phyloP scores from a whole-genome alignment of 2,329 filamentous ascomycete species.

The Colletotrichum lentis region DNA sequence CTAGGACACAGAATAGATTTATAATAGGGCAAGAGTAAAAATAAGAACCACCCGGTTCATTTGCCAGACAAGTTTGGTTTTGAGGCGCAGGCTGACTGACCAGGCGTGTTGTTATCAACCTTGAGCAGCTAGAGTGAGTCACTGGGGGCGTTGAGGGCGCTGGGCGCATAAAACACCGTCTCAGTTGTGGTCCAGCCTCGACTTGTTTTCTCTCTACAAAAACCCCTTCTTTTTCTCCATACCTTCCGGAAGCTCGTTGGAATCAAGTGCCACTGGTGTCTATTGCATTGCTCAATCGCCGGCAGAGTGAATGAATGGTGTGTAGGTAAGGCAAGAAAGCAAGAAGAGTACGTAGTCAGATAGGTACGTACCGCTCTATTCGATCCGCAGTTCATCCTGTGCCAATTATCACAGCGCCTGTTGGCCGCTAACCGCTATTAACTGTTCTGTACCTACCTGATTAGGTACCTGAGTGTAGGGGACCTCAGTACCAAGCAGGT shows the following conservation, averaged over 20 bases:
- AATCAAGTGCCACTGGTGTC: not conserved
- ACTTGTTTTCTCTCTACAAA: not conserved
- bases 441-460: too few relatives aligned
- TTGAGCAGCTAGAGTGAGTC: not conserved
- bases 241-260: not conserved
- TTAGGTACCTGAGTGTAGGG: too few relatives aligned
- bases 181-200: too few relatives aligned
- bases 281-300: not conserved
- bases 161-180: not conserved
- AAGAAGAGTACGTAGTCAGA: too few relatives aligned
- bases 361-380: not conserved
- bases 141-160: not conserved
- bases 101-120: not conserved
- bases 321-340: too few relatives aligned
- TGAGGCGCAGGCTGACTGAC: not conserved
- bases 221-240: not conserved
- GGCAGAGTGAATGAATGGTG: not conserved
- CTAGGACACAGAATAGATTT: too few relatives aligned
- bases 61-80: too few relatives aligned
- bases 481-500: too few relatives aligned
- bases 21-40: too few relatives aligned
- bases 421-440: too few relatives aligned
- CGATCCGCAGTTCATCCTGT: constrained; percentile 21
- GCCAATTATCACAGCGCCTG: constrained; percentile 4
- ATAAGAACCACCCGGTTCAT: too few relatives aligned